phyloP scores from a whole-genome alignment of 257 asterid genomes.

The Solanum tacnaense region DNA sequence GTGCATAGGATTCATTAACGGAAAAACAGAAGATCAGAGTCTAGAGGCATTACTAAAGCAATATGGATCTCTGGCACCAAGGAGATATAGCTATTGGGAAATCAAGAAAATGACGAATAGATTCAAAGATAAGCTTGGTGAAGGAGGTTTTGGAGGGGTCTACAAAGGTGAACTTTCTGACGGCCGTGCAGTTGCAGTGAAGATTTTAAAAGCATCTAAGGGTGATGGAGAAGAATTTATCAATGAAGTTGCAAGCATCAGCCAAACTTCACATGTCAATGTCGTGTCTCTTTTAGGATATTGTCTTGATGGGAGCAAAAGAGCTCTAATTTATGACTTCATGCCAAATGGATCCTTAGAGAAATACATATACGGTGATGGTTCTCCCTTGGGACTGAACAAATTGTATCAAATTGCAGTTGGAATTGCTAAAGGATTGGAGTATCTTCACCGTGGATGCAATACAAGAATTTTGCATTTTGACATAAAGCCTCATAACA shows the following conservation, averaged over 20 bases:
- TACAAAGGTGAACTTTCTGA: conserved; percentile 1
- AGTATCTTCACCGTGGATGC: conserved; percentile 18
- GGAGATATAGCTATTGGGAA: neutral
- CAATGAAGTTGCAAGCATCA: conserved; percentile 16
- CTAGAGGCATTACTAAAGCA: neutral
- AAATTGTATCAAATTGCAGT: conserved; percentile 4
- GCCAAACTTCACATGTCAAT: conserved; percentile 15
- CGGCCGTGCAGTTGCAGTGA: conserved; percentile 10
- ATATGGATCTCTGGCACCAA: neutral
- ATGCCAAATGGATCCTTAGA: conserved; percentile 29
- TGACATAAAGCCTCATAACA: conserved; percentile 25
- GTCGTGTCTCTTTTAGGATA: conserved; percentile 14
- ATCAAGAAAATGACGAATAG: neutral
- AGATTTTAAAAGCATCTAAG: conserved; percentile 9
- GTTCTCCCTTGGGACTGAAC: neutral
- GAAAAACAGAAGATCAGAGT: neutral
- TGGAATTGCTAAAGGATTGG: conserved; percentile 14
- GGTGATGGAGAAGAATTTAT: conserved; percentile 19
- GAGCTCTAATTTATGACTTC: conserved; percentile 23
- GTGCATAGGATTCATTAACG: neutral
- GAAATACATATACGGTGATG: neutral
- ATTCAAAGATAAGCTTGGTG: conserved; percentile 7
- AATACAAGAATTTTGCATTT: conserved; percentile 17
- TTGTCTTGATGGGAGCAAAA: conserved; percentile 12
- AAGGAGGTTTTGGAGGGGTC: conserved; percentile 14